phyloP scores from a whole-genome alignment of 345 rosid genomes.

The Abelmoschus esculentus region DNA sequence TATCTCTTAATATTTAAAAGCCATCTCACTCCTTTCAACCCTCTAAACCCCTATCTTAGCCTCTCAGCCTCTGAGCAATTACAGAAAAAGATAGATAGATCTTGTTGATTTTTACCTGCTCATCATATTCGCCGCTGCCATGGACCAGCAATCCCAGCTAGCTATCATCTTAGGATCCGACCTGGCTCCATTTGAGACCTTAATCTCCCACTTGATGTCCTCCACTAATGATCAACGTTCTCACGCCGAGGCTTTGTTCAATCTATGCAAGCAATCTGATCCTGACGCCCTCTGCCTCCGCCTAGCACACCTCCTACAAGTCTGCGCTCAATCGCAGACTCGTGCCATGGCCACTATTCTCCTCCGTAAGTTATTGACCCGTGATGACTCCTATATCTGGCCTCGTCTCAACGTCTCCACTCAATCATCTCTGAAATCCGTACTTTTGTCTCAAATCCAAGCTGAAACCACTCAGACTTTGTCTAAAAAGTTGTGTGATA shows the following conservation, averaged over 20 bases:
- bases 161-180: conserved; percentile 76
- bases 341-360: conserved; percentile 96
- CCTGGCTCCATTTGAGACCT: conserved; percentile 69
- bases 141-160: conserved; percentile 86
- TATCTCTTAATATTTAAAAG: background rate
- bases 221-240: conserved; percentile 92
- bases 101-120: background rate
- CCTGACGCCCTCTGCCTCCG: conserved; percentile 79
- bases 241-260: conserved; percentile 72
- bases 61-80: background rate
- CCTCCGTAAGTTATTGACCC: conserved; percentile 89
- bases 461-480: conserved; percentile 67
- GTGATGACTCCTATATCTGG: conserved; percentile 83
- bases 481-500: conserved; percentile 81
- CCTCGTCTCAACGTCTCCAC: conserved; percentile 61
- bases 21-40: background rate
- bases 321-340: conserved; percentile 57
- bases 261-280: conserved; percentile 78
- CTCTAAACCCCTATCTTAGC: background rate
- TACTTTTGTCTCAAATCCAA: conserved; percentile 63
- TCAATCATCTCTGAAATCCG: conserved; percentile 73
- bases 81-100: background rate
- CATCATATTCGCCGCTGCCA: conserved; percentile 19
- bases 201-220: conserved; percentile 86
- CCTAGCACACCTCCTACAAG: conserved; percentile 75